A percentile compares a stretch with the other conserved stretches of the same genome.
These are phyloP conservation scores for Craspedostauros australis DNA, from an alignment of 108 stramenopile species.

Conservation along the genomic window DNA sequence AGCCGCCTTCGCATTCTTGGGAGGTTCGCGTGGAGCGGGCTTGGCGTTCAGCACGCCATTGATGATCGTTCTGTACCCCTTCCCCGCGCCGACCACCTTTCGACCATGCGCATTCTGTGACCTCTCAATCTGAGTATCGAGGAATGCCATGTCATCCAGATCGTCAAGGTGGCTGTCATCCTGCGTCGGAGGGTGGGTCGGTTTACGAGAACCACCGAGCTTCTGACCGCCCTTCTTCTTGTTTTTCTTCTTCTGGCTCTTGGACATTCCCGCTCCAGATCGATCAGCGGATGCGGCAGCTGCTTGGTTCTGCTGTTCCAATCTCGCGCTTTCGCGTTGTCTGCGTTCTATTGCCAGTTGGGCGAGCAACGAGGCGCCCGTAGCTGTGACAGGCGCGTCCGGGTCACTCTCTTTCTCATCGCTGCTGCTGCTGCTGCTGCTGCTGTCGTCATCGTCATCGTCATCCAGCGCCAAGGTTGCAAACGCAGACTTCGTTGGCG, in stretches of 20 bases:
- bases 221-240: constrained; percentile 49
- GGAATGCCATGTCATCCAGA: constrained; percentile 83
- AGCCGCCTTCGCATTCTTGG: constrained; percentile 37
- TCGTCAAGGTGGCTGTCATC: constrained; percentile 32
- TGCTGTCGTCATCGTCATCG: constrained; percentile 14
- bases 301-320: constrained; percentile 3
- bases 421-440: constrained; percentile 1
- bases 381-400: not conserved
- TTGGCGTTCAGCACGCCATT: constrained; percentile 71
- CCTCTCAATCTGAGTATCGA: constrained; percentile 72
- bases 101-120: constrained; percentile 78
- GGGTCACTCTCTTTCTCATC: constrained; percentile 5
- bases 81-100: constrained; percentile 54
- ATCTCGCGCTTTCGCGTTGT: constrained; percentile 20
- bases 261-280: not conserved
- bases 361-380: constrained; percentile 31
- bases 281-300: not conserved
- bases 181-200: constrained; percentile 1
- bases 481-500: no score
- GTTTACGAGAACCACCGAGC: constrained; percentile 29
- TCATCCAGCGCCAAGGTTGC: constrained; percentile 15
- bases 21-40: constrained; percentile 33
- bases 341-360: constrained; percentile 59
- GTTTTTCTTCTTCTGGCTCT: constrained; percentile 15
- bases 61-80: constrained; percentile 56